Percentiles rank a stretch among this genome's conserved stretches.
Conservation (phyloP, 2,329 filamentous ascomycete species). For the Fusarium decemcellulare region DNA sequence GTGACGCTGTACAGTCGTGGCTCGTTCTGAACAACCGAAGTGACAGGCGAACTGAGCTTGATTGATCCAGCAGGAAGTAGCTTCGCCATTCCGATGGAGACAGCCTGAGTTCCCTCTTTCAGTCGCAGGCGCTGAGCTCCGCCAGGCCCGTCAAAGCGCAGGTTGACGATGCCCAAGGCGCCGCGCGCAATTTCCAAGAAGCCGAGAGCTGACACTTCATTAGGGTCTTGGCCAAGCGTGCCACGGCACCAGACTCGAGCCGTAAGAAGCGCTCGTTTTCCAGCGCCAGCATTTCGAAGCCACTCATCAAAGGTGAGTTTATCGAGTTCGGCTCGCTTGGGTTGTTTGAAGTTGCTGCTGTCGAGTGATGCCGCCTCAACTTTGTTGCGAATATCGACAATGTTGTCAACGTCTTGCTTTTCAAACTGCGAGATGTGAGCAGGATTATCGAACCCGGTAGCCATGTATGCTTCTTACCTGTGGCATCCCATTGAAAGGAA, state of each 20-base stretch:
- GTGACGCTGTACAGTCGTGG: not conserved
- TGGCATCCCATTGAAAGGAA: not conserved
- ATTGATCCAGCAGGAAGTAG: not conserved
- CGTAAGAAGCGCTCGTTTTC: not conserved
- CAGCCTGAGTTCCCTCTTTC: conserved; percentile 18
- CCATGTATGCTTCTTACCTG: not conserved
- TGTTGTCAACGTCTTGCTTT: not conserved
- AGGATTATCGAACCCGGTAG: too few relatives aligned
- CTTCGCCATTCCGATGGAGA: not conserved
- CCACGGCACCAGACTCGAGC: conserved; percentile 28
- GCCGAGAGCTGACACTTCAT: conserved; percentile 23
- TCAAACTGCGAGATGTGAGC: too few relatives aligned
- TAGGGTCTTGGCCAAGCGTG: conserved; percentile 25
- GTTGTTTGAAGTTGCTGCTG: not conserved
- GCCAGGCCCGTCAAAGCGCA: conserved; percentile 25
- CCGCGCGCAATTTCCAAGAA: conserved; percentile 31
- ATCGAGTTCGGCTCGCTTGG: not conserved
- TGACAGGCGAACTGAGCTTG: not conserved
- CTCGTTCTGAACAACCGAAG: not conserved
- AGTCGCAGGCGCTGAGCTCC: conserved; percentile 29
- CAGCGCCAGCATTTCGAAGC: not conserved
- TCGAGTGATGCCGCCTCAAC: not conserved
- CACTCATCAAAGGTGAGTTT: not conserved
- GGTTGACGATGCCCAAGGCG: conserved; percentile 22
- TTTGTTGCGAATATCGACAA: not conserved